Conservation (phyloP, 495 filamentous ascomycete species). For the Evernia prunastri region DNA sequence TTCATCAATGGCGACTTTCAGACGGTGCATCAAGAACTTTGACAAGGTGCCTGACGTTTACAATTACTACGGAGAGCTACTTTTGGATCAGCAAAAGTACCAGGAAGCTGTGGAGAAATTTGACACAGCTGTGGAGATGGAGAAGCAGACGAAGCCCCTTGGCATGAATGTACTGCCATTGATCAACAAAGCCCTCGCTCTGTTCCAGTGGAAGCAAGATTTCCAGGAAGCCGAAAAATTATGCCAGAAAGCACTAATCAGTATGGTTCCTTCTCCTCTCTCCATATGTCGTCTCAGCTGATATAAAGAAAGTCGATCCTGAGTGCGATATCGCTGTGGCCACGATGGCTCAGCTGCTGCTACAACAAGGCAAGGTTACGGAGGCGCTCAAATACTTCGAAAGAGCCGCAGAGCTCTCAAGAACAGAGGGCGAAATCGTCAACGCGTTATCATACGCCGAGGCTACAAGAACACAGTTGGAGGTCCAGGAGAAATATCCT, state of each 20-base stretch:
- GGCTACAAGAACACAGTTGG: conserved; percentile 90
- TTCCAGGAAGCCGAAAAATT: conserved; percentile 91
- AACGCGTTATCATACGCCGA: conserved; percentile 97
- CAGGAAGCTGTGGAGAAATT: conserved; percentile 97
- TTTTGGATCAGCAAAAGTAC: conserved; percentile 93
- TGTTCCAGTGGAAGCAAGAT: conserved; percentile 98
- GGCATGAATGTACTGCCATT: conserved; percentile 95
- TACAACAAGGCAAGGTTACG: conserved; percentile 95
- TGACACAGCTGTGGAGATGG: conserved; percentile 94
- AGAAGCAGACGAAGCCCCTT: conserved; percentile 85
- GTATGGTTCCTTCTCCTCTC: conserved; percentile 47
- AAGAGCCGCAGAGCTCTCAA: conserved; percentile 87
- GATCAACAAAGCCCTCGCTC: conserved; percentile 94
- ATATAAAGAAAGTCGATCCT: conserved; percentile 69
- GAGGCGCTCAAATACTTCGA: conserved; percentile 97
- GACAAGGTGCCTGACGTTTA: conserved; percentile 94
- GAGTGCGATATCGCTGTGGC: conserved; percentile 99
- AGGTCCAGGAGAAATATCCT: conserved; percentile 98
- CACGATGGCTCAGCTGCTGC: conserved; percentile 96
- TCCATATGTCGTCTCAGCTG: conserved; percentile 6
- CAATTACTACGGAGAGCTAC: conserved; percentile 98
- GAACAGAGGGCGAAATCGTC: conserved; percentile 91
- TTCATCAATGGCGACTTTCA: conserved; percentile 96
- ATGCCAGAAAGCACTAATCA: conserved; percentile 94
- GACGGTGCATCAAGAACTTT: conserved; percentile 96